phyloP scores from a whole-genome alignment of 73 alveolate genomes.

The Effrenium voratum region DNA sequence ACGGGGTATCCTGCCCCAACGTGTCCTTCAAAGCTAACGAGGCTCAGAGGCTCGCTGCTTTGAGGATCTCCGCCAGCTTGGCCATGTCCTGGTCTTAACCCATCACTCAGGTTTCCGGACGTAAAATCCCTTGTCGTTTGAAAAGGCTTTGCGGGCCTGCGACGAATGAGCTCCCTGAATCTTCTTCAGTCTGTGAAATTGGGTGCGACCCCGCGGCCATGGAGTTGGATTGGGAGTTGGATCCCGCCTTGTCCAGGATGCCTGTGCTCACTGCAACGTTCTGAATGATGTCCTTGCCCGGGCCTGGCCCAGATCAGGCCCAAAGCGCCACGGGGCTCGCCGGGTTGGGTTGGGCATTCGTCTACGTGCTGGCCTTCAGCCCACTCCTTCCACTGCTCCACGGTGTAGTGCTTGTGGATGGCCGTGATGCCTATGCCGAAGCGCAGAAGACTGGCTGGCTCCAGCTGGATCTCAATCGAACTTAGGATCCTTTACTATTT shows the following conservation, averaged over 20 bases:
- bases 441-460: too few species aligned
- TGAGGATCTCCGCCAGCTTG: slow-evolving; percentile 61
- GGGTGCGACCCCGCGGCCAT: neutral
- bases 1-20: neutral
- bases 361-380: slow-evolving; percentile 30
- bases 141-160: too few species aligned
- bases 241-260: slow-evolving; percentile 29
- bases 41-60: slow-evolving; percentile 37
- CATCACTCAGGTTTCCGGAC: neutral
- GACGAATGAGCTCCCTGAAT: too few species aligned
- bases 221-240: too few species aligned
- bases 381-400: slow-evolving; percentile 93
- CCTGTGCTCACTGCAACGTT: slow-evolving; percentile 79
- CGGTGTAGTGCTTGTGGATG: slow-evolving; percentile 95
- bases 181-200: too few species aligned
- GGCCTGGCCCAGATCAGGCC: slow-evolving; percentile 31
- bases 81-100: slow-evolving; percentile 56
- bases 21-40: neutral
- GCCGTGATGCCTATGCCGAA: slow-evolving; percentile 93
- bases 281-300: slow-evolving; percentile 58
- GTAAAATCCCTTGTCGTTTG: neutral
- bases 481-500: too few species aligned
- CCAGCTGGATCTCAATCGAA: too few species aligned
- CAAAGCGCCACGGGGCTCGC: neutral
- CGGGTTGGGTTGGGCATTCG: neutral